A percentile compares a stretch with the other conserved stretches of the same genome.
Conservation (phyloP, 2,329 filamentous ascomycete genomes). For the Phialocephala subalpina region DNA sequence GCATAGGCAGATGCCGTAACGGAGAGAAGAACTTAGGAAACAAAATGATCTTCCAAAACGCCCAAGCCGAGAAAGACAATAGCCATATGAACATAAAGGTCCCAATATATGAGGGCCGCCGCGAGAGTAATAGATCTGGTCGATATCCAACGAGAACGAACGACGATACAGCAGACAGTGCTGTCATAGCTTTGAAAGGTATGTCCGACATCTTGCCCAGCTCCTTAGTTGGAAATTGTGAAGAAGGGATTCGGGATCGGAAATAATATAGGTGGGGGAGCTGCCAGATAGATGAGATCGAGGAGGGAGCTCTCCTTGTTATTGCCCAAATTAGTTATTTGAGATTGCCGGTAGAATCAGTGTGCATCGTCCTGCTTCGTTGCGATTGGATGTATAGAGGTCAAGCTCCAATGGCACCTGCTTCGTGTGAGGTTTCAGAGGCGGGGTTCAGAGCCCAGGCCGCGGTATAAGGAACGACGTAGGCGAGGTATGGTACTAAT, state of each 20-base stretch:
- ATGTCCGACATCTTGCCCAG: slow-evolving; percentile 31
- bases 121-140: slow-evolving; percentile 38
- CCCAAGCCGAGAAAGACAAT: slow-evolving; percentile 45
- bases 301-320: not conserved
- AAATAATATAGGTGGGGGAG: not conserved
- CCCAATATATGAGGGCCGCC: slow-evolving; percentile 44
- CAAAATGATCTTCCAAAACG: slow-evolving; percentile 54
- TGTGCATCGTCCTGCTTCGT: not conserved
- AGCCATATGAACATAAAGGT: slow-evolving; percentile 51
- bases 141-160: slow-evolving; percentile 34
- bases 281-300: not conserved
- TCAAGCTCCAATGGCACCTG: slow-evolving; percentile 8
- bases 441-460: not conserved
- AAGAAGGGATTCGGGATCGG: not conserved
- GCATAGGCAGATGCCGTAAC: slow-evolving; percentile 62
- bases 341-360: not conserved
- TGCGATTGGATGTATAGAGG: slow-evolving; percentile 4
- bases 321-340: not conserved
- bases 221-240: not conserved
- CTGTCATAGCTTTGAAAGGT: slow-evolving; percentile 37
- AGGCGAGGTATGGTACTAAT: slow-evolving; percentile 3
- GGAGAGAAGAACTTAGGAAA: slow-evolving; percentile 67
- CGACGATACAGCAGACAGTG: slow-evolving; percentile 33
- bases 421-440: slow-evolving; percentile 8
- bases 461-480: not conserved